Conservation (phyloP, 179 eudicot species). For the Gypsophila paniculata region DNA sequence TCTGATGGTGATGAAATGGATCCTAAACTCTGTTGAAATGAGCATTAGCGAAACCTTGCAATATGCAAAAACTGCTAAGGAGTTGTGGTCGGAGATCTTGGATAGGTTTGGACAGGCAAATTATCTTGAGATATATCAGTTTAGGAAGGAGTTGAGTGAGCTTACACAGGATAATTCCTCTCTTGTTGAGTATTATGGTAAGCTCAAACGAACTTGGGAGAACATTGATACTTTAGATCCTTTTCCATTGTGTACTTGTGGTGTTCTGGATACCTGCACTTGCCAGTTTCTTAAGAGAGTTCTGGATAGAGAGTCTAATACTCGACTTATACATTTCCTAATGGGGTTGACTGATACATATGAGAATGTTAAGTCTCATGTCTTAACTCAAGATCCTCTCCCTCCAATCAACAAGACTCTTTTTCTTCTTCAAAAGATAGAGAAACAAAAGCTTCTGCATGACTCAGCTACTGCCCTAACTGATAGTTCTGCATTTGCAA, state of each 20-base stretch:
- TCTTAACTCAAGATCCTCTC: not conserved
- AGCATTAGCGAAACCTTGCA: too few species aligned
- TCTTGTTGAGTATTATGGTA: too few species aligned
- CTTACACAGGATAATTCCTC: too few species aligned
- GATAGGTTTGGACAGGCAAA: too few species aligned
- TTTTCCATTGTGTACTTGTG: not conserved
- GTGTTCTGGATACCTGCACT: not conserved
- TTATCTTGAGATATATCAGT: too few species aligned
- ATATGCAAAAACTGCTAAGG: too few species aligned
- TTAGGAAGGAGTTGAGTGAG: too few species aligned
- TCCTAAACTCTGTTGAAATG: too few species aligned
- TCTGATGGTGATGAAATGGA: too few species aligned
- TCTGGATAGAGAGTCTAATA: not conserved
- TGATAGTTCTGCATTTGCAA: not conserved
- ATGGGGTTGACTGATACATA: not conserved
- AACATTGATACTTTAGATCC: too few species aligned
- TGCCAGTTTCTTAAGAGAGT: not conserved
- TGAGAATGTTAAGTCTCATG: not conserved
- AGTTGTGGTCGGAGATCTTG: too few species aligned
- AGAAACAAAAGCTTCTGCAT: not conserved
- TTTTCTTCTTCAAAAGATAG: not conserved
- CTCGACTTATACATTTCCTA: not conserved
- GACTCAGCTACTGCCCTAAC: not conserved
- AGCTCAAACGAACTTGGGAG: too few species aligned
- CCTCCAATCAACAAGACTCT: not conserved